Percentiles rank a stretch among this genome's conserved stretches.
phyloP scores from a whole-genome alignment of 2,329 filamentous ascomycete genomes.

The Fusarium torreyae region DNA sequence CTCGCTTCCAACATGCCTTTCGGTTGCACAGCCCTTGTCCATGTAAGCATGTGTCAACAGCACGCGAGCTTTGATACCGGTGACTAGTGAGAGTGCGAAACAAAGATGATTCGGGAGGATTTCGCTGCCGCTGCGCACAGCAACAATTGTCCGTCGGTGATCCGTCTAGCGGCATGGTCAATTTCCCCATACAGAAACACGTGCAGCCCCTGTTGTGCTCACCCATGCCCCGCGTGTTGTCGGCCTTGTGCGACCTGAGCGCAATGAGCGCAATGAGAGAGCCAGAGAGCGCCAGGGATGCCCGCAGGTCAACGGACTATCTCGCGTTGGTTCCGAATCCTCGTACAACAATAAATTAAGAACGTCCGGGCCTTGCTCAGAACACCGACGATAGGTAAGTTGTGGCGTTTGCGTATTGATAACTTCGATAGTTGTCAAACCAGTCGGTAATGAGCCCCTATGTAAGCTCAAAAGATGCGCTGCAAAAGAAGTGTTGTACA shows the following conservation, averaged over 20 bases:
- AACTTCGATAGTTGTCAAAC: not conserved
- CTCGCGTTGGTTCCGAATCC: constrained; percentile 10
- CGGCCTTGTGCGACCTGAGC: constrained; percentile 14
- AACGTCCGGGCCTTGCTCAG: not conserved
- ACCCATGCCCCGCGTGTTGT: constrained; percentile 33
- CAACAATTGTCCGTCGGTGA: constrained; percentile 23
- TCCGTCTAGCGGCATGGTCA: constrained; percentile 19
- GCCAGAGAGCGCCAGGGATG: constrained; percentile 2
- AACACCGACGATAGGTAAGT: no score
- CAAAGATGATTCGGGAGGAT: constrained; percentile 29
- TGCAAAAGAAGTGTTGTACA: not conserved
- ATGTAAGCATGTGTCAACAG: constrained; percentile 10
- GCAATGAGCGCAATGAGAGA: not conserved
- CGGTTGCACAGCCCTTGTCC: constrained; percentile 19
- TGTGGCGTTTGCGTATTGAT: not conserved
- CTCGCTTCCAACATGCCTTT: constrained; percentile 25
- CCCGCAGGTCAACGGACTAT: constrained; percentile 7
- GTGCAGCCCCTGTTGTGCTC: constrained; percentile 34
- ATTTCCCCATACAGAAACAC: constrained; percentile 39
- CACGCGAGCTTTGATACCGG: constrained; percentile 14
- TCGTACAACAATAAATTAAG: constrained; percentile 5
- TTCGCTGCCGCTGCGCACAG: constrained; percentile 4
- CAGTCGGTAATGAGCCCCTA: no score
- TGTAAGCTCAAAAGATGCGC: not conserved
- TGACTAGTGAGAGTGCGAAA: constrained; percentile 13